A percentile compares a stretch with the other conserved stretches of the same genome.
Conservation (phyloP, 129 eudicot genomes). For the sunflower (Helianthus annuus) region HanXRQr2.0-SUNRISE NC_035437.2:148147242-148147741, state of each 20-base stretch:
- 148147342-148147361: constrained; percentile 65
- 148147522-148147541: constrained; percentile 76
- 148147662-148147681: constrained; percentile 65
- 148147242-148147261: constrained; percentile 33
- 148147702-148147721: constrained; percentile 65
- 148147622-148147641: constrained; percentile 46
- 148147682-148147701: constrained; percentile 81
- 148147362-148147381: constrained; percentile 70
- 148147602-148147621: constrained; percentile 48
- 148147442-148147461: constrained; percentile 71
- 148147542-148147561: constrained; percentile 88
- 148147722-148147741: constrained; percentile 66
- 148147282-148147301: constrained; percentile 88
- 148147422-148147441: constrained; percentile 54
- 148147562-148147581: constrained; percentile 64
- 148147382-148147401: constrained; percentile 73
- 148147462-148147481: constrained; percentile 46
- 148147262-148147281: constrained; percentile 60
- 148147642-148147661: constrained; percentile 38
- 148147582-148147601: constrained; percentile 71
- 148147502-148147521: constrained; percentile 62
- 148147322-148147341: constrained; percentile 78
- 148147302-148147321: constrained; percentile 78
- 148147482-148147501: constrained; percentile 56
- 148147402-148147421: constrained; percentile 85